phyloP scores from a whole-genome alignment of 345 rosid species.

The Alliaria petiolata region DNA sequence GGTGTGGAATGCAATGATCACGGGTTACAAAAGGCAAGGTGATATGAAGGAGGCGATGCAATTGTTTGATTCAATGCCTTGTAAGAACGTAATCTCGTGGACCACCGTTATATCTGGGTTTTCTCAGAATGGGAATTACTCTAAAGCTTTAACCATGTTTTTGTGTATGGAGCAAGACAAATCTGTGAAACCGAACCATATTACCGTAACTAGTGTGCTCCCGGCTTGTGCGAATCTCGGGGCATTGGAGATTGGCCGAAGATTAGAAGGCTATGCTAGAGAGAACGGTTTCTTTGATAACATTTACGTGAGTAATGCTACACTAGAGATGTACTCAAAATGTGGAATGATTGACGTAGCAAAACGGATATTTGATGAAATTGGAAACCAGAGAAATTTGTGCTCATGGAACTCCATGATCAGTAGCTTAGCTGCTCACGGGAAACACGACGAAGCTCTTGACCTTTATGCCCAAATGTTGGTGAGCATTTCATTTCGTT shows the following conservation, averaged over 20 bases:
- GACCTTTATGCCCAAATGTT: conserved; percentile 55
- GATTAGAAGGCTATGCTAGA: conserved; percentile 58
- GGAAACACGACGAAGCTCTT: conserved; percentile 55
- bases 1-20: conserved; percentile 67
- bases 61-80: conserved; percentile 56
- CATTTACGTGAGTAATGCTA: conserved; percentile 57
- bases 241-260: conserved; percentile 61
- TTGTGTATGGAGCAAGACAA: conserved; percentile 64
- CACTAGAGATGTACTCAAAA: conserved; percentile 67
- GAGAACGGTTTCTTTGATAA: conserved; percentile 56
- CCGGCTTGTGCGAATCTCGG: conserved; percentile 75
- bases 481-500: conserved; percentile 36
- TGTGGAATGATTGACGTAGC: conserved; percentile 67
- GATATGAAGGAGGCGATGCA: conserved; percentile 53
- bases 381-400: conserved; percentile 54
- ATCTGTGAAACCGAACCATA: conserved; percentile 51
- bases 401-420: conserved; percentile 94
- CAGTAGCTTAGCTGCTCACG: conserved; percentile 68
- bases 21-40: conserved; percentile 54
- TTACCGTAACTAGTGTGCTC: conserved; percentile 67
- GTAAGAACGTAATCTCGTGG: conserved; percentile 71
- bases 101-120: conserved; percentile 72
- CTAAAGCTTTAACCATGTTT: conserved; percentile 51
- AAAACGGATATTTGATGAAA: conserved; percentile 49
- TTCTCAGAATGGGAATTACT: conserved; percentile 57